Percentiles rank a stretch among this genome's conserved stretches.
These are phyloP conservation scores for Allomyces javanicus DNA, from an alignment of 192 early-diverging fungal genomes.

Conservation along the genomic window DNA sequence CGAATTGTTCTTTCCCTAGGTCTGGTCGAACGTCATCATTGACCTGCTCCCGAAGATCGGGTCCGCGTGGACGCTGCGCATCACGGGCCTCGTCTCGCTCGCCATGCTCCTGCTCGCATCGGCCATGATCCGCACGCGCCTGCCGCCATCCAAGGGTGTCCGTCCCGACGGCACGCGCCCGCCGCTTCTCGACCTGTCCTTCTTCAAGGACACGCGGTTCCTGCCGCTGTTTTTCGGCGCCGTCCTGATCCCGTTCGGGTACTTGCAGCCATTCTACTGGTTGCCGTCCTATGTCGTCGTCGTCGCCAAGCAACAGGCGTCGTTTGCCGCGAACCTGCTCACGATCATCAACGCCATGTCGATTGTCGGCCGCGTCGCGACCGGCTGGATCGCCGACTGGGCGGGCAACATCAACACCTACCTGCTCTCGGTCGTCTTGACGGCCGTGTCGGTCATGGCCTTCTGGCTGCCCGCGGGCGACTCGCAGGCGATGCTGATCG, in stretches of 20 bases:
- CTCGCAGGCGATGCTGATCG: constrained; percentile 12
- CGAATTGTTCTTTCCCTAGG: too few species aligned
- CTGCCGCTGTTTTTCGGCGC: constrained; percentile 14
- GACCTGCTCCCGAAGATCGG: background rate
- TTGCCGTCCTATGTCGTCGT: constrained; percentile 11
- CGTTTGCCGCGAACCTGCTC: constrained; percentile 15
- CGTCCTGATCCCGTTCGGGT: constrained; percentile 17
- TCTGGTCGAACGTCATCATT: too few species aligned
- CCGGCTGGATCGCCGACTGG: constrained; percentile 12
- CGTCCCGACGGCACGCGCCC: background rate
- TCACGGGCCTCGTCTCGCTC: background rate
- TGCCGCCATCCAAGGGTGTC: background rate
- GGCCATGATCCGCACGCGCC: background rate
- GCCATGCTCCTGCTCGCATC: background rate
- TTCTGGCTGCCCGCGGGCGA: constrained; percentile 24
- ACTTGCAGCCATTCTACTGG: constrained; percentile 27
- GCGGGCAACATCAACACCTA: constrained; percentile 13
- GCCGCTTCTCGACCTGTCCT: constrained; percentile 9
- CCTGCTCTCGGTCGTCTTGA: constrained; percentile 6
- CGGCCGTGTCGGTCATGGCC: constrained; percentile 8
- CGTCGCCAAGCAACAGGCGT: background rate
- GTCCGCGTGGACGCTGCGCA: background rate
- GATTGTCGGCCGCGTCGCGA: constrained; percentile 8
- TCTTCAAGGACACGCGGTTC: constrained; percentile 20
- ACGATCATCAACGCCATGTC: constrained; percentile 20